A percentile compares a stretch with the other conserved stretches of the same genome.
Evolutionary conservation across 23 red algal species (phyloP).

Genomic region (Gracilariopsis chorda): DNA sequence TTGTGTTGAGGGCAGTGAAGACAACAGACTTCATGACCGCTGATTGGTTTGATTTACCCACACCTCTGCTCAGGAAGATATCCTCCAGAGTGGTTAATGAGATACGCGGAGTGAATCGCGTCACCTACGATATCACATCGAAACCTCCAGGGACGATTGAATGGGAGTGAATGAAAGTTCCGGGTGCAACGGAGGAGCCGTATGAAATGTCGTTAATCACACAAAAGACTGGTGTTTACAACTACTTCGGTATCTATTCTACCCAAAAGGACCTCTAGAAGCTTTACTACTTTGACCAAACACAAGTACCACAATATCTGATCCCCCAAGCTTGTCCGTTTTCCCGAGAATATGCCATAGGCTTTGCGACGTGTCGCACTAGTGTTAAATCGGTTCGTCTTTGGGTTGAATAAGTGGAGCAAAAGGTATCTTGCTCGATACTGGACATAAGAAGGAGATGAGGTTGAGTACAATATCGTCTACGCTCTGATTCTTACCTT

Average conservation of each 20-base stretch:
- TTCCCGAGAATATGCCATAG: too few species aligned
- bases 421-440: conserved; percentile 19
- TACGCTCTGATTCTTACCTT: conserved; percentile 57
- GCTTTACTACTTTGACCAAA: too few species aligned
- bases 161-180: conserved; percentile 56
- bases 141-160: conserved; percentile 98
- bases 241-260: too few species aligned
- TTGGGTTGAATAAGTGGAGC: not conserved
- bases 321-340: too few species aligned
- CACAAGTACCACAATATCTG: too few species aligned
- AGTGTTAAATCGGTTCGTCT: conserved; percentile 7
- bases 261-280: too few species aligned
- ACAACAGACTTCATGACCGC: conserved; percentile 99
- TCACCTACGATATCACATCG: conserved; percentile 89
- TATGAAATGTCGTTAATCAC: too few species aligned
- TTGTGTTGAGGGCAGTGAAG: conserved; percentile 89
- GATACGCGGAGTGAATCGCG: conserved; percentile 89
- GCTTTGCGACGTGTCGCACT: too few species aligned
- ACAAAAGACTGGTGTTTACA: too few species aligned
- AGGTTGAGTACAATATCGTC: conserved; percentile 34
- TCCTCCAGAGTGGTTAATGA: conserved; percentile 95
- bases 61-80: conserved; percentile 47
- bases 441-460: conserved; percentile 19
- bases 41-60: conserved; percentile 85
- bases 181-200: not conserved